These are phyloP conservation scores for Phaseolus coccineus DNA, from an alignment of 331 rosid genomes.

Conservation along the genomic window DNA sequence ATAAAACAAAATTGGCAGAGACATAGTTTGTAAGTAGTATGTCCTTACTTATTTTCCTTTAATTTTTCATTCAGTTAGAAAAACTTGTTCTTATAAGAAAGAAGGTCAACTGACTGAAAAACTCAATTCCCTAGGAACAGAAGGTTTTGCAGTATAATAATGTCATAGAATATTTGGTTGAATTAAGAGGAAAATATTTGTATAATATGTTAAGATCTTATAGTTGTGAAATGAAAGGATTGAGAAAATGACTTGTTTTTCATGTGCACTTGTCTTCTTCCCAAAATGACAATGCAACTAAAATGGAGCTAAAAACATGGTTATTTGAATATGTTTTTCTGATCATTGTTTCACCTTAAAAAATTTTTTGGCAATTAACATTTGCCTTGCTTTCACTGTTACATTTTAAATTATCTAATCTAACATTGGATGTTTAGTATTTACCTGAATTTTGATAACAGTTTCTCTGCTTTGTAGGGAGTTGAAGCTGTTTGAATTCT, in stretches of 20 bases:
- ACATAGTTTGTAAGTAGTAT: conserved; percentile 60
- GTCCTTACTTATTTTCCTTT: conserved; percentile 34
- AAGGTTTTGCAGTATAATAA: not conserved
- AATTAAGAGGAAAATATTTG: not conserved
- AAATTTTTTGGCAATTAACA: not conserved
- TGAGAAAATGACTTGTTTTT: not conserved
- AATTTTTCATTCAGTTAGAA: not conserved
- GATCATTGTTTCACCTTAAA: not conserved
- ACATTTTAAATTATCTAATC: not conserved
- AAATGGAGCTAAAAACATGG: not conserved
- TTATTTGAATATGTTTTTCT: not conserved
- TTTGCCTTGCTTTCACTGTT: not conserved
- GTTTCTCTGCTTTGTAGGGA: conserved; percentile 42
- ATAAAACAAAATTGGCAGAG: conserved; percentile 58
- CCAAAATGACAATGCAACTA: not conserved
- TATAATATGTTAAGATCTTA: not conserved
- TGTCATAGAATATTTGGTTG: not conserved
- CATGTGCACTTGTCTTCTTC: not conserved
- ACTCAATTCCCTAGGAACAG: not conserved
- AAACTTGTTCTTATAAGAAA: conserved; percentile 21
- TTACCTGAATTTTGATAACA: not conserved
- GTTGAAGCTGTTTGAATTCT: conserved; percentile 39
- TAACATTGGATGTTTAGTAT: not conserved
- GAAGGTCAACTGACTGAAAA: conserved; percentile 8
- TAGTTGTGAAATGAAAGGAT: not conserved